These are phyloP conservation scores for Cordyceps cicadae DNA, from an alignment of 2,329 filamentous ascomycete species.

Conservation along the genomic window DNA sequence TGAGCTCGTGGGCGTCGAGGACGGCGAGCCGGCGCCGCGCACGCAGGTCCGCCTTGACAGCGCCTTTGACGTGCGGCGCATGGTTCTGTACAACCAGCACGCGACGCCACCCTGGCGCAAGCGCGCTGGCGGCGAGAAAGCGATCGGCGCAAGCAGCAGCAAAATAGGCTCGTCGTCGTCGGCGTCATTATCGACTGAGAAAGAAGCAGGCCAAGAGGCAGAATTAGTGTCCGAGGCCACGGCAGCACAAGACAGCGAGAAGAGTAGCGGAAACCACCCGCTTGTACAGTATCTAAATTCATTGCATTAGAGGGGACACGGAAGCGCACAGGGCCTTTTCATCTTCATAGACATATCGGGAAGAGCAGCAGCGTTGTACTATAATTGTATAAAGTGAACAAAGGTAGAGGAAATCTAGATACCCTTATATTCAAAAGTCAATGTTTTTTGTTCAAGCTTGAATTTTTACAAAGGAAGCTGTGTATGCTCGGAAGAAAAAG, in stretches of 20 bases:
- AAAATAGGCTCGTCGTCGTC: background rate
- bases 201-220: background rate
- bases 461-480: background rate
- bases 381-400: background rate
- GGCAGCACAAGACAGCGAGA: background rate
- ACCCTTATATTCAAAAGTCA: background rate
- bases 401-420: background rate
- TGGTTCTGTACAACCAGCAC: conserved; percentile 3
- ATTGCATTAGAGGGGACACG: background rate
- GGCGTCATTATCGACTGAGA: background rate
- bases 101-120: background rate
- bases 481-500: background rate
- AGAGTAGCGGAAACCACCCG: background rate
- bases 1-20: conserved; percentile 30
- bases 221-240: no score
- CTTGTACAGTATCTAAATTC: conserved; percentile 10
- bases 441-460: background rate
- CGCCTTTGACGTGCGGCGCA: conserved; percentile 1
- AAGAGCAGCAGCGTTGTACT: background rate
- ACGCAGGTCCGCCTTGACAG: background rate
- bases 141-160: background rate
- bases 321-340: background rate
- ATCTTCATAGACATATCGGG: background rate
- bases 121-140: background rate
- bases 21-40: conserved; percentile 5